Percentiles rank a stretch among this genome's conserved stretches.
Conservation (phyloP, 768 basidiomycete genomes). For the Candolleomyces eurysporus region DNA sequence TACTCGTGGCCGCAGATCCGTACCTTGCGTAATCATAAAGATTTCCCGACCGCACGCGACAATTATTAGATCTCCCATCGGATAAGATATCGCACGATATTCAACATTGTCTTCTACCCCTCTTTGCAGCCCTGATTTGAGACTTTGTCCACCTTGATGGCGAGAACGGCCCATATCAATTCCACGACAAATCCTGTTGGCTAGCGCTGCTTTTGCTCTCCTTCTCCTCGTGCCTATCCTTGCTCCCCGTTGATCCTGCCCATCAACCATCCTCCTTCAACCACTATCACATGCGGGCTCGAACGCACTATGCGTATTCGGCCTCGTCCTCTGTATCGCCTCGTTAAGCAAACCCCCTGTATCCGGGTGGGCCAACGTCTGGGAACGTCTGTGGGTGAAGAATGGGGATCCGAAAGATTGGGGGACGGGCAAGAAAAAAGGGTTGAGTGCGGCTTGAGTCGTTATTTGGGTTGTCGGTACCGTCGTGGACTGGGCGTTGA, state of each 20-base stretch:
- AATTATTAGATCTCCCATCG: no score
- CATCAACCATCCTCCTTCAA: conserved; percentile 40
- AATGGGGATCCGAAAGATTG: conserved; percentile 34
- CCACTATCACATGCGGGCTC: conserved; percentile 49
- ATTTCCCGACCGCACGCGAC: no score
- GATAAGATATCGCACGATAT: no score
- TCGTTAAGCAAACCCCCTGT: conserved; percentile 46
- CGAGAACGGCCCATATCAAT: no score
- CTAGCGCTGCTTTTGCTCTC: conserved; percentile 29
- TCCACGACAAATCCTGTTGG: conserved; percentile 44
- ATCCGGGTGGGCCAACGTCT: conserved; percentile 54
- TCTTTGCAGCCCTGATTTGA: no score
- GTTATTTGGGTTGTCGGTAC: conserved; percentile 49
- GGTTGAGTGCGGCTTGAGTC: conserved; percentile 55
- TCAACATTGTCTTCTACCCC: no score
- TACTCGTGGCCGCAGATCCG: no score
- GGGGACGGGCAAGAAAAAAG: conserved; percentile 57
- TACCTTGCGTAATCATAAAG: no score
- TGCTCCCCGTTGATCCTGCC: conserved; percentile 38
- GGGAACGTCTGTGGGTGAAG: conserved; percentile 58
- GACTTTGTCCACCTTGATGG: no score
- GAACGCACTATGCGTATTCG: conserved; percentile 56
- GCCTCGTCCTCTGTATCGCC: conserved; percentile 51
- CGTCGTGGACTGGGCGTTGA: conserved; percentile 52
- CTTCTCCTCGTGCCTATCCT: conserved; percentile 35